Evolutionary conservation across 495 filamentous ascomycete genomes (phyloP).

Genomic region (Penicillium dipodomyicola): DNA sequence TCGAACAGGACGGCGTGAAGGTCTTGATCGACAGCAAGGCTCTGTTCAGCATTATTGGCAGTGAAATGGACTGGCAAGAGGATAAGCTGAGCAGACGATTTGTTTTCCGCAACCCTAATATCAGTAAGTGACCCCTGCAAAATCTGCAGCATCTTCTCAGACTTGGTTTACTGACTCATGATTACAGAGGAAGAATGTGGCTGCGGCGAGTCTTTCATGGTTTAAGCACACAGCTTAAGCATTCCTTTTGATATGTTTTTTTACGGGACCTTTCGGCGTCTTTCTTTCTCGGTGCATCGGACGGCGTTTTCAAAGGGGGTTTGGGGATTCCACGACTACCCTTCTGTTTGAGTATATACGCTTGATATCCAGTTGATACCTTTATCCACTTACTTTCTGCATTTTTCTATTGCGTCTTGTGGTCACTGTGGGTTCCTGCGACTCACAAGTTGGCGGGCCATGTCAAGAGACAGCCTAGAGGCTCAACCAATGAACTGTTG

Average conservation of each 20-base stretch:
- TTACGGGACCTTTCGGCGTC: constrained; percentile 25
- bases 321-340: constrained; percentile 17
- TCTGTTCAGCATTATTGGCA: constrained; percentile 95
- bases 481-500: constrained; percentile 1
- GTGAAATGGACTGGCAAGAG: constrained; percentile 99
- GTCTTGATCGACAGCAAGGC: constrained; percentile 97
- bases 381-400: constrained; percentile 17
- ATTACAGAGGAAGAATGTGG: constrained; percentile 88
- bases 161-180: constrained; percentile 33
- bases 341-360: constrained; percentile 28
- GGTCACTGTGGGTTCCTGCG: not conserved
- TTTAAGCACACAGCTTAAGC: constrained; percentile 65
- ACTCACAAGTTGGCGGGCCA: not conserved
- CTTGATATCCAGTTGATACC: constrained; percentile 39
- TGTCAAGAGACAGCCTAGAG: constrained; percentile 14
- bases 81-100: constrained; percentile 88
- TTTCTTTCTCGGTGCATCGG: constrained; percentile 39
- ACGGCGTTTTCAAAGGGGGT: constrained; percentile 38
- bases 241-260: constrained; percentile 16
- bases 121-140: constrained; percentile 65
- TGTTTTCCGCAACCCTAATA: constrained; percentile 95
- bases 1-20: constrained; percentile 94
- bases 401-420: constrained; percentile 1
- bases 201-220: constrained; percentile 96
- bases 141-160: not conserved